Conservation (phyloP, 192 early-diverging fungal genomes). For the Mortierella alpina region DNA sequence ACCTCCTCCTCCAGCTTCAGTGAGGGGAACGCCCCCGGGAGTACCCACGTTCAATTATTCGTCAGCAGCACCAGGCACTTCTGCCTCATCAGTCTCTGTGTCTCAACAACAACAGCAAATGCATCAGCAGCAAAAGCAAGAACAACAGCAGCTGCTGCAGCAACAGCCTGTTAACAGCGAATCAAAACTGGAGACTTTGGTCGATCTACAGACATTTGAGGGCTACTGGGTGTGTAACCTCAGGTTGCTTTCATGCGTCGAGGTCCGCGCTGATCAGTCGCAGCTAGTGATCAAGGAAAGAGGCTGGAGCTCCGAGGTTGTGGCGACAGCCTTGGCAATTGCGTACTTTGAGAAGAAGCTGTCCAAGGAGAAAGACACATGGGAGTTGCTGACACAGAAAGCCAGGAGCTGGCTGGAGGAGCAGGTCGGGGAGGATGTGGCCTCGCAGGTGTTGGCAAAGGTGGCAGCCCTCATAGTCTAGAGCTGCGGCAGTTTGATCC, state of each 20-base stretch:
- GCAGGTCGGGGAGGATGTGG: neutral
- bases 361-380: conserved; percentile 15
- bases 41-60: too few relatives aligned
- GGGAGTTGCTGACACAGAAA: conserved; percentile 26
- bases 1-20: too few relatives aligned
- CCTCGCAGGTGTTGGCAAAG: too few relatives aligned
- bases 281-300: neutral
- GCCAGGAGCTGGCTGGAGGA: conserved; percentile 19
- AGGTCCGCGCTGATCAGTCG: neutral
- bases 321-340: conserved; percentile 25
- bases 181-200: conserved; percentile 12
- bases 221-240: conserved; percentile 19
- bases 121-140: neutral
- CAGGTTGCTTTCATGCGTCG: neutral
- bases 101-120: neutral
- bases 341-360: conserved; percentile 30
- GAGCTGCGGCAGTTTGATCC: too few relatives aligned
- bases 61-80: neutral
- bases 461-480: too few relatives aligned
- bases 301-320: neutral
- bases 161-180: neutral
- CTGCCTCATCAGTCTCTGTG: neutral
- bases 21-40: too few relatives aligned
- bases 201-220: conserved; percentile 26
- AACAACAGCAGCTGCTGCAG: neutral